Percentiles rank a stretch among this genome's conserved stretches.
Conservation (phyloP, 257 asterid genomes). For the Gentiana dahurica region DNA sequence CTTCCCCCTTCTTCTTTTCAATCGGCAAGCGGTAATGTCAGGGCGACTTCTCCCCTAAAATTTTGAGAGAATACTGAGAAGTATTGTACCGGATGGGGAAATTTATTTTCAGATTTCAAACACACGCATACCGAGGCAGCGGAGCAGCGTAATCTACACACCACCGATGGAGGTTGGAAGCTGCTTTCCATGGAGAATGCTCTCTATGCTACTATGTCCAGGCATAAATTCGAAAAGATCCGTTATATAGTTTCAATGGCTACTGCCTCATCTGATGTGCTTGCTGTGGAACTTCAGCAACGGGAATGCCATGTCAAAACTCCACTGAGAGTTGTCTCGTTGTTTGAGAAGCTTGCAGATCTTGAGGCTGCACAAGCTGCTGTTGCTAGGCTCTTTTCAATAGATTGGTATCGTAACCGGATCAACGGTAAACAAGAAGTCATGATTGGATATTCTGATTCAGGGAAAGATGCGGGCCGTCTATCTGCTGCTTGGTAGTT, state of each 20-base stretch:
- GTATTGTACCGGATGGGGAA: too few relatives aligned
- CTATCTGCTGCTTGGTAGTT: slow-evolving; percentile 97
- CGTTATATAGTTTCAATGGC: slow-evolving; percentile 83
- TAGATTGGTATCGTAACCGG: slow-evolving; percentile 75
- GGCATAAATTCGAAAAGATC: too few relatives aligned
- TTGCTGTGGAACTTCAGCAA: slow-evolving; percentile 87
- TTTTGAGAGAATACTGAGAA: too few relatives aligned
- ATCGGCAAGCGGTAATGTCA: too few relatives aligned
- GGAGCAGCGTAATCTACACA: too few relatives aligned
- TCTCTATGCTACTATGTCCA: too few relatives aligned
- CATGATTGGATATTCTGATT: slow-evolving; percentile 96
- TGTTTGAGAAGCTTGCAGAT: slow-evolving; percentile 92
- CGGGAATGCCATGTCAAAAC: slow-evolving; percentile 63
- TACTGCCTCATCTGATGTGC: slow-evolving; percentile 89
- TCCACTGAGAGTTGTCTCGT: slow-evolving; percentile 78
- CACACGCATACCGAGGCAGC: too few relatives aligned
- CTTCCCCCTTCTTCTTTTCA: too few relatives aligned
- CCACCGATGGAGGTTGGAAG: too few relatives aligned
- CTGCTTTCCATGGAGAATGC: too few relatives aligned
- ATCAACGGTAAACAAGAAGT: slow-evolving; percentile 88
- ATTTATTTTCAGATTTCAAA: too few relatives aligned
- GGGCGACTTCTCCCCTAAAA: too few relatives aligned
- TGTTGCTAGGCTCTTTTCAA: slow-evolving; percentile 72
- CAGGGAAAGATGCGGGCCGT: slow-evolving; percentile 95
- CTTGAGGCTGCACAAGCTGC: slow-evolving; percentile 85